A percentile compares a stretch with the other conserved stretches of the same genome.
phyloP scores from a whole-genome alignment of 2,329 filamentous ascomycete genomes.

The Aschersonia sp. region DNA sequence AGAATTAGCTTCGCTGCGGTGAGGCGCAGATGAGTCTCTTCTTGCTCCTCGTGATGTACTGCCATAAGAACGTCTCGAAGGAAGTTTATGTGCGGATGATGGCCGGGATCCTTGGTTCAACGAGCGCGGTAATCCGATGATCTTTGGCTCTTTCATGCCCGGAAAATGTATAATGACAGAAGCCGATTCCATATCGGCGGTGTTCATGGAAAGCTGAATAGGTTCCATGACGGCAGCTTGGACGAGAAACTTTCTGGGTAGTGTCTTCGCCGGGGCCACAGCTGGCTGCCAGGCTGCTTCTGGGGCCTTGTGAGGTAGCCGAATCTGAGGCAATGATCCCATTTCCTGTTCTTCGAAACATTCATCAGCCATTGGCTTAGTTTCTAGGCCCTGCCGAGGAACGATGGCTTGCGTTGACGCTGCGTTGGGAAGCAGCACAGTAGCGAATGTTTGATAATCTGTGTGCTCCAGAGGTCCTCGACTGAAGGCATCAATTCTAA shows the following conservation, averaged over 20 bases:
- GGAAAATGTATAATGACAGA: conserved; percentile 25
- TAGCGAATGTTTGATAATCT: conserved; percentile 36
- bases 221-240: conserved; percentile 19
- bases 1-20: conserved; percentile 9
- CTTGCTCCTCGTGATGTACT: conserved; percentile 17
- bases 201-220: conserved; percentile 17
- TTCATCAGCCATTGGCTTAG: conserved; percentile 60
- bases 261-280: conserved; percentile 35
- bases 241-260: conserved; percentile 36
- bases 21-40: conserved; percentile 16
- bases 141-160: conserved; percentile 23
- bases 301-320: conserved; percentile 48
- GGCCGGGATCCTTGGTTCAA: conserved; percentile 16
- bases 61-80: conserved; percentile 14
- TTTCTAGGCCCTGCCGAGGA: conserved; percentile 22
- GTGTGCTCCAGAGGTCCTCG: conserved; percentile 49
- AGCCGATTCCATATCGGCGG: conserved; percentile 14
- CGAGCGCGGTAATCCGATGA: conserved; percentile 22
- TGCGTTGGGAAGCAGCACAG: conserved; percentile 49
- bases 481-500: conserved; percentile 53
- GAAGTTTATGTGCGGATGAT: conserved; percentile 3
- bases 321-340: conserved; percentile 59
- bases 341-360: conserved; percentile 73
- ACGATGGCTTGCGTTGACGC: conserved; percentile 18
- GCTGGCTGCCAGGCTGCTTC: conserved; percentile 49